Evolutionary conservation across 2,329 filamentous ascomycete genomes (phyloP).

Genomic region (Tympanopsis confertula): DNA sequence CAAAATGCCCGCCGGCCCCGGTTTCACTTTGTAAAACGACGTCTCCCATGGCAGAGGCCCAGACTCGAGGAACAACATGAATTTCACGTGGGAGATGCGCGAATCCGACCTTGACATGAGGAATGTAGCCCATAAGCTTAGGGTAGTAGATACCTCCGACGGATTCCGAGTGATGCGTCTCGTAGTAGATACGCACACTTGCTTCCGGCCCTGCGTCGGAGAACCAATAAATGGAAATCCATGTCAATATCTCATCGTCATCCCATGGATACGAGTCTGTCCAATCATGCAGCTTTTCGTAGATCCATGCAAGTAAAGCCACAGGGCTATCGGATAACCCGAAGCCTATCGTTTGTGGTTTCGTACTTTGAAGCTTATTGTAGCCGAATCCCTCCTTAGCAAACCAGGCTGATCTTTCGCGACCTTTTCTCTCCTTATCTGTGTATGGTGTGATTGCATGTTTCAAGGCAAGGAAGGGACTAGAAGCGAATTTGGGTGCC

Average conservation of each 20-base stretch:
- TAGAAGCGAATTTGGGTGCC: conserved; percentile 3
- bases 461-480: conserved; percentile 23
- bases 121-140: conserved; percentile 3
- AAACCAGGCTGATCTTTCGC: conserved; percentile 37
- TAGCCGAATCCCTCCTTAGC: conserved; percentile 11
- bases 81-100: conserved; percentile 49
- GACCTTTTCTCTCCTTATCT: conserved; percentile 33
- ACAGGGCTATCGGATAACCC: conserved; percentile 15
- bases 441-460: conserved; percentile 42
- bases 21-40: conserved; percentile 44
- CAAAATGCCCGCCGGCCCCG: conserved; percentile 46
- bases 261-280: conserved; percentile 49
- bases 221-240: conserved; percentile 66
- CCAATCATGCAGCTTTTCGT: conserved; percentile 16
- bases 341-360: conserved; percentile 14
- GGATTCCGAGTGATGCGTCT: no score
- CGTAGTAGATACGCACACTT: conserved; percentile 62
- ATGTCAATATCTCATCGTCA: conserved; percentile 65
- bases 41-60: conserved; percentile 44
- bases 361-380: conserved; percentile 10
- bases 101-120: conserved; percentile 34
- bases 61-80: conserved; percentile 36
- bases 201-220: conserved; percentile 58
- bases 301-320: conserved; percentile 16
- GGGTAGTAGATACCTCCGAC: conserved; percentile 8